Conservation (phyloP, 2,329 filamentous ascomycete species). For the Penicillium sp. region DNA sequence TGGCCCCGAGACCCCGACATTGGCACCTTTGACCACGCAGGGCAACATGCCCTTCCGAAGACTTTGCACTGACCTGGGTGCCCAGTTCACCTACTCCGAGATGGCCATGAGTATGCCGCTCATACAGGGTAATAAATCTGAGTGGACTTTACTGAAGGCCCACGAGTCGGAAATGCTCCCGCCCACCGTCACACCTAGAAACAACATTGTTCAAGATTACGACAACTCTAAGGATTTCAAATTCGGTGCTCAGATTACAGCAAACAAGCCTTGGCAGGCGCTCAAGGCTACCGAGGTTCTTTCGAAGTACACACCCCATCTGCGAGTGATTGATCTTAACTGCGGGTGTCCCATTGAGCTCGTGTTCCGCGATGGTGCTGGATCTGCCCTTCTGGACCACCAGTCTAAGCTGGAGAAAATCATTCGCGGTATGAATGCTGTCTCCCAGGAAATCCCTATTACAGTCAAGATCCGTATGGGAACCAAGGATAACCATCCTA, state of each 20-base stretch:
- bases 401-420: conserved; percentile 91
- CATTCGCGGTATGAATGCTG: conserved; percentile 91
- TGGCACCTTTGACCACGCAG: conserved; percentile 96
- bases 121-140: conserved; percentile 84
- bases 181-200: conserved; percentile 64
- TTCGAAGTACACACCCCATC: conserved; percentile 74
- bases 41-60: conserved; percentile 94
- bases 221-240: conserved; percentile 81
- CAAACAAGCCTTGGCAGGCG: conserved; percentile 88
- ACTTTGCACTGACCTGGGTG: conserved; percentile 85
- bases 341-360: conserved; percentile 97
- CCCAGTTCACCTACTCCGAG: conserved; percentile 94
- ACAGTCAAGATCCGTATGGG: conserved; percentile 95
- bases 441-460: conserved; percentile 88
- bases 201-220: conserved; percentile 71
- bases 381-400: conserved; percentile 88
- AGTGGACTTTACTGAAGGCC: conserved; percentile 94
- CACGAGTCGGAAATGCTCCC: conserved; percentile 80
- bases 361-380: conserved; percentile 84
- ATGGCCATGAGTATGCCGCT: conserved; percentile 95
- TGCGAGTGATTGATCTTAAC: conserved; percentile 93
- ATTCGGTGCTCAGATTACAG: conserved; percentile 91
- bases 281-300: conserved; percentile 86
- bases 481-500: conserved; percentile 77
- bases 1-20: conserved; percentile 84